Conservation (phyloP, 192 early-diverging fungal genomes). For the Linnemannia schmuckeri region DNA sequence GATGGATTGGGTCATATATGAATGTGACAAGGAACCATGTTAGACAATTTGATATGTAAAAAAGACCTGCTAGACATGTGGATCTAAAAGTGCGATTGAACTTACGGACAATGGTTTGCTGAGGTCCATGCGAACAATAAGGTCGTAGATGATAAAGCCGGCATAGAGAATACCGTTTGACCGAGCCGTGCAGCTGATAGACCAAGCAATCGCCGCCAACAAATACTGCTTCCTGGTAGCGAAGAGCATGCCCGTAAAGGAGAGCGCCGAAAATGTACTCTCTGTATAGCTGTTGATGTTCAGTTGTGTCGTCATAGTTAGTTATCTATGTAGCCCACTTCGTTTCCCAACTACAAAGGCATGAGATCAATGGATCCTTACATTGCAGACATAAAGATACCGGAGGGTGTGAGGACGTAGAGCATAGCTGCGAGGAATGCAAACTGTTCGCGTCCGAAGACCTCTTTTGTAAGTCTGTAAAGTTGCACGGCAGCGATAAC, state of each 20-base stretch:
- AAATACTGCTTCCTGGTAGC: conserved; percentile 61
- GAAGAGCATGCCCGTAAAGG: conserved; percentile 83
- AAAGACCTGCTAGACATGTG: neutral
- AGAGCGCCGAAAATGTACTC: conserved; percentile 83
- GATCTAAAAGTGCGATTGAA: neutral
- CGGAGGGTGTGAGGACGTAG: conserved; percentile 82
- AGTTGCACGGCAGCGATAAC: conserved; percentile 77
- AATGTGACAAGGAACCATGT: too few relatives aligned
- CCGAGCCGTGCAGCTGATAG: conserved; percentile 70
- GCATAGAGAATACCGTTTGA: conserved; percentile 86
- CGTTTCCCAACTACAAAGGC: too few relatives aligned
- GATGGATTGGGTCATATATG: neutral
- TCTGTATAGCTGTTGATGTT: conserved; percentile 77
- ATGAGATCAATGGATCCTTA: neutral
- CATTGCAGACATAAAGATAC: conserved; percentile 89
- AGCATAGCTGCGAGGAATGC: conserved; percentile 77
- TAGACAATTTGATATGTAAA: too few relatives aligned
- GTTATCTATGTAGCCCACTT: too few relatives aligned
- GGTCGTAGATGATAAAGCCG: conserved; percentile 88
- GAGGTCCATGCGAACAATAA: conserved; percentile 61
- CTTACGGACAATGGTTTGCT: conserved; percentile 13
- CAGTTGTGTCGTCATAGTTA: too few relatives aligned
- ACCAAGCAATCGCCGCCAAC: conserved; percentile 75
- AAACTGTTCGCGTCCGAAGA: conserved; percentile 63
- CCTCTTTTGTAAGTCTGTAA: conserved; percentile 59